phyloP scores from a whole-genome alignment of 257 asterid genomes.

The Eustoma russellianum region DNA sequence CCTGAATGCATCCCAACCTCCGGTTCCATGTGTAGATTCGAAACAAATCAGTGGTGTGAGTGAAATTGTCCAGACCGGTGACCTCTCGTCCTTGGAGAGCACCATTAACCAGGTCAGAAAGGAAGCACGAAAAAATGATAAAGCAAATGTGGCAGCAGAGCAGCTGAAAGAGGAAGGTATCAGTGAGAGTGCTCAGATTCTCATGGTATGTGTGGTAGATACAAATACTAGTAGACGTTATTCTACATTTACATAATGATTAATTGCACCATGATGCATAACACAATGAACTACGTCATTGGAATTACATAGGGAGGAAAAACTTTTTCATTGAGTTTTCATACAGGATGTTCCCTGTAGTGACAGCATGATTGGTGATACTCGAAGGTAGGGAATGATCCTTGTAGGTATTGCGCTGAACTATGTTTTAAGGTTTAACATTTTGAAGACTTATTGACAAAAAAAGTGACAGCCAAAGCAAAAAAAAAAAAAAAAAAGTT shows the following conservation, averaged over 20 bases:
- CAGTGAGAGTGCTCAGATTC: constrained; percentile 64
- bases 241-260: not conserved
- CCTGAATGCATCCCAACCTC: constrained; percentile 37
- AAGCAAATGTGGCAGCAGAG: constrained; percentile 54
- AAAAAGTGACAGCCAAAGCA: too few species aligned
- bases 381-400: too few species aligned
- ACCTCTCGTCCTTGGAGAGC: constrained; percentile 42
- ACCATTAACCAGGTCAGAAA: constrained; percentile 56
- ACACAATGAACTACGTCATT: too few species aligned
- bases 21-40: constrained; percentile 20
- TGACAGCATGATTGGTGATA: too few species aligned
- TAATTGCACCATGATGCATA: not conserved
- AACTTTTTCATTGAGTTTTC: too few species aligned
- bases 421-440: too few species aligned
- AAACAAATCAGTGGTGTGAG: constrained; percentile 10
- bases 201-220: constrained; percentile 36
- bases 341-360: too few species aligned
- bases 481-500: too few species aligned
- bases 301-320: too few species aligned
- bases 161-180: constrained; percentile 70
- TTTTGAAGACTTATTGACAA: too few species aligned
- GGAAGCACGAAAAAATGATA: constrained; percentile 49
- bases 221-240: not conserved
- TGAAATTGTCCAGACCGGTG: constrained; percentile 28
- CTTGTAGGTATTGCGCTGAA: too few species aligned